Conservation (phyloP, 768 basidiomycete species). For the Suillus lakei region DNA sequence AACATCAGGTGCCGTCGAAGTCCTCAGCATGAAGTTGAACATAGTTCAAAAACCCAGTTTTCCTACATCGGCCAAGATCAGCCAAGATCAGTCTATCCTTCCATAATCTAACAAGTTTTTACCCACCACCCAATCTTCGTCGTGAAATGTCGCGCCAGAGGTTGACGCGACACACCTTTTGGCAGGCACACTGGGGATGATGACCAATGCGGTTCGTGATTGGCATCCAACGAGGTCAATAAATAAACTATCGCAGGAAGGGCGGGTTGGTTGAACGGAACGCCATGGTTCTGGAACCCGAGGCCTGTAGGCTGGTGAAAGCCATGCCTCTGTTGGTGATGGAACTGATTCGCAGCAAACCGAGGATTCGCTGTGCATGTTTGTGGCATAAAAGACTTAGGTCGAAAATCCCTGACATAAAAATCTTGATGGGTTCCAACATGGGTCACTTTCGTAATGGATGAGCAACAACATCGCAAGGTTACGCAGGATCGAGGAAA, state of each 20-base stretch:
- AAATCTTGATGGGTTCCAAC: conserved; percentile 47
- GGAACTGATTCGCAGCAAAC: conserved; percentile 15
- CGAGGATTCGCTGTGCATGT: conserved; percentile 5
- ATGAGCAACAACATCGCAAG: not conserved
- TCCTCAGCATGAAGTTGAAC: conserved; percentile 44
- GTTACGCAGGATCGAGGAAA: not conserved
- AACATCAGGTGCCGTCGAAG: conserved; percentile 23
- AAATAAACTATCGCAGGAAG: conserved; percentile 48
- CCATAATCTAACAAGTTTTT: not conserved
- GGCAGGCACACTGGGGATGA: conserved; percentile 35
- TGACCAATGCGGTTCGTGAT: conserved; percentile 45
- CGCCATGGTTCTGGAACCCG: conserved; percentile 16
- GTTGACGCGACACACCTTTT: conserved; percentile 20
- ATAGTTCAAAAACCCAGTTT: conserved; percentile 42
- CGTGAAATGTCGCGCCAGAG: conserved; percentile 33
- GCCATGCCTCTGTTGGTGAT: conserved; percentile 20
- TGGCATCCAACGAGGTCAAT: conserved; percentile 42
- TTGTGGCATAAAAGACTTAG: conserved; percentile 20
- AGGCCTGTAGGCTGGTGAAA: conserved; percentile 20
- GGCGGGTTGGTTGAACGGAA: conserved; percentile 25
- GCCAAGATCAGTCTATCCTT: no score
- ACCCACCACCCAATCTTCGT: conserved; percentile 36
- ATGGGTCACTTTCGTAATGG: conserved; percentile 39
- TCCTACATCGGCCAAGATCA: conserved; percentile 21
- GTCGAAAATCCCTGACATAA: conserved; percentile 40